Percentiles rank a stretch among this genome's conserved stretches.
These are phyloP conservation scores for Corallochytrium limacisporum DNA, from an alignment of 78 protist species.

Conservation along the genomic window DNA sequence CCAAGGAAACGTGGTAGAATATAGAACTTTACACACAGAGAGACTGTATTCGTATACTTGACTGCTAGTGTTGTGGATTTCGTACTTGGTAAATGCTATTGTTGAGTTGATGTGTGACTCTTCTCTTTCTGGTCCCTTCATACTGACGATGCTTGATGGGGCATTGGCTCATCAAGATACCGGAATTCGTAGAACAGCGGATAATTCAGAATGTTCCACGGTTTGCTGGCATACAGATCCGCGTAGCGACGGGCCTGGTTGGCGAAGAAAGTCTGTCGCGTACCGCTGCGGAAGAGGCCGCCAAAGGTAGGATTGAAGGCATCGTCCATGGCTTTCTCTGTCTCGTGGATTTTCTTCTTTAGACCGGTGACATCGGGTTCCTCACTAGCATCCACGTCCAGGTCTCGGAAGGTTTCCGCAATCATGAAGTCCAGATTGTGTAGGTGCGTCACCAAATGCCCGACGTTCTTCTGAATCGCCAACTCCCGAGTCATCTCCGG, in stretches of 20 bases:
- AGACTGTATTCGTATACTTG: too few relatives aligned
- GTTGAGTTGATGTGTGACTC: too few relatives aligned
- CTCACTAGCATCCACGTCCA: constrained; percentile 12
- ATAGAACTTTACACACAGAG: too few relatives aligned
- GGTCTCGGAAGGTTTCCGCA: constrained; percentile 43
- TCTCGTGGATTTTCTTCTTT: constrained; percentile 16
- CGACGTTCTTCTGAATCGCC: too few relatives aligned
- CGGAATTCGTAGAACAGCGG: constrained; percentile 44
- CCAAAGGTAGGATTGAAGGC: constrained; percentile 45
- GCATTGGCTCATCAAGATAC: too few relatives aligned
- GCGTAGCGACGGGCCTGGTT: constrained; percentile 52
- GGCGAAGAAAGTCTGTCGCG: constrained; percentile 40
- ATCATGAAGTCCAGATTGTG: constrained; percentile 38
- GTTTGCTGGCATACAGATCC: constrained; percentile 45
- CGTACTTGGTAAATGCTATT: too few relatives aligned
- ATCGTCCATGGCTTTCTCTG: constrained; percentile 11
- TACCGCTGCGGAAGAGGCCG: constrained; percentile 36
- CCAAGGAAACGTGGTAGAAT: too few relatives aligned
- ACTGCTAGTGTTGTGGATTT: too few relatives aligned
- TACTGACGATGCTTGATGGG: too few relatives aligned
- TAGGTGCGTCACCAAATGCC: too few relatives aligned
- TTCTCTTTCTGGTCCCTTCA: too few relatives aligned
- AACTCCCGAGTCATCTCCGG: constrained; percentile 45
- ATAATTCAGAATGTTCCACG: constrained; percentile 32
- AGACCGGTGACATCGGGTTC: constrained; percentile 39